Percentiles rank a stretch among this genome's conserved stretches.
Conservation (phyloP, 2,329 filamentous ascomycete genomes). For the Lasiodiplodia gonubiensis region DNA sequence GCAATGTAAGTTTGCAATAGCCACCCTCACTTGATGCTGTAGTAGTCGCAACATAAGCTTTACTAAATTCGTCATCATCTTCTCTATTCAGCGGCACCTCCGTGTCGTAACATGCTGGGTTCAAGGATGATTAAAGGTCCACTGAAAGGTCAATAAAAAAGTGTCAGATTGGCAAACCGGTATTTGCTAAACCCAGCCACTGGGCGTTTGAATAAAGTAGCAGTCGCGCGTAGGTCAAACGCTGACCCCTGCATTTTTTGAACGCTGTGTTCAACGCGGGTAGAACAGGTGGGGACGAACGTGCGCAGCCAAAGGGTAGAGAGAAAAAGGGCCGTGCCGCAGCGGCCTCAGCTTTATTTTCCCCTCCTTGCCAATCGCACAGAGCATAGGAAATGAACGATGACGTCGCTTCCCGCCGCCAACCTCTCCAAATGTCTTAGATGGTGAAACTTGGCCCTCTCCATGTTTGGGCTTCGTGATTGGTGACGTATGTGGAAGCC, state of each 20-base stretch:
- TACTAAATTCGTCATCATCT: background rate
- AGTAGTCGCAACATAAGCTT: background rate
- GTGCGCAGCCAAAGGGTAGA: constrained; percentile 1
- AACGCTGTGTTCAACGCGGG: background rate
- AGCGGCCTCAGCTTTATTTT: constrained; percentile 10
- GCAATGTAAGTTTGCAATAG: background rate
- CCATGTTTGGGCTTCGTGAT: constrained; percentile 11
- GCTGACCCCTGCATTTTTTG: constrained; percentile 6
- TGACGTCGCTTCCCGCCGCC: constrained; percentile 11
- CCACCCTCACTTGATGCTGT: background rate
- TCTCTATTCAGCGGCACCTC: too few relatives aligned
- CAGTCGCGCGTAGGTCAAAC: background rate
- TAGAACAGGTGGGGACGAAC: background rate
- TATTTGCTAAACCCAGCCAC: background rate
- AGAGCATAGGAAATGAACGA: constrained; percentile 20
- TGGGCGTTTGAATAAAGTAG: background rate
- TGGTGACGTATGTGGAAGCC: constrained; percentile 18
- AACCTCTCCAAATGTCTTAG: constrained; percentile 4
- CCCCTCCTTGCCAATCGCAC: background rate
- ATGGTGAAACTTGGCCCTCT: constrained; percentile 17
- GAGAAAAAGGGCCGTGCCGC: constrained; percentile 20
- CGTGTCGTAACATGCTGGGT: too few relatives aligned
- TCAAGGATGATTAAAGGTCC: background rate
- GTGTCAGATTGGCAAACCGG: too few relatives aligned
- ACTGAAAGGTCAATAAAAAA: background rate